phyloP scores from a whole-genome alignment of 768 basidiomycete genomes.

The Crucibulum laeve region DNA sequence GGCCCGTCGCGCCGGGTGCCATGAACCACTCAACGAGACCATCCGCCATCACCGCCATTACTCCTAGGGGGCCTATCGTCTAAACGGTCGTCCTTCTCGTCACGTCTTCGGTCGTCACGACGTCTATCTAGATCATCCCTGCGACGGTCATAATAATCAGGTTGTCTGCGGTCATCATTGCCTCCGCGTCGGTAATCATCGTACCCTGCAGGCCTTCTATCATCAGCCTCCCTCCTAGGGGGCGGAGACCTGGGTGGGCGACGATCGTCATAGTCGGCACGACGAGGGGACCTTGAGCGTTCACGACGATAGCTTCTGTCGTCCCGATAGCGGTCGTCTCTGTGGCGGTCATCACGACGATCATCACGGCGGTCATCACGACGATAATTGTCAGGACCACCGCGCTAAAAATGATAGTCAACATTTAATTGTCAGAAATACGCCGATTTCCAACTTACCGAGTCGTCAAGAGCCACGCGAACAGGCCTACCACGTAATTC shows the following conservation, averaged over 20 bases:
- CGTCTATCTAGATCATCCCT: constrained; percentile 71
- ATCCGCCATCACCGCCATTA: constrained; percentile 74
- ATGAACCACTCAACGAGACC: constrained; percentile 60
- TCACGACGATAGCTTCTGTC: constrained; percentile 66
- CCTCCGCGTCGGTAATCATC: constrained; percentile 84
- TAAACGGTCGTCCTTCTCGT: constrained; percentile 78
- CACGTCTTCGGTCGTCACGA: constrained; percentile 76
- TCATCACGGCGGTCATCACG: constrained; percentile 70
- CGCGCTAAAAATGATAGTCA: constrained; percentile 47
- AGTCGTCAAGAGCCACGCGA: constrained; percentile 63
- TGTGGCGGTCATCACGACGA: constrained; percentile 52
- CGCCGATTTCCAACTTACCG: constrained; percentile 32
- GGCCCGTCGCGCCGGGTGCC: constrained; percentile 24
- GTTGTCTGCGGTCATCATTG: constrained; percentile 78
- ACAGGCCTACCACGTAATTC: constrained; percentile 85
- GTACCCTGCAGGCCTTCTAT: constrained; percentile 89
- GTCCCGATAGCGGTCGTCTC: constrained; percentile 55
- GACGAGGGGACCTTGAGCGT: constrained; percentile 76
- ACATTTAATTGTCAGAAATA: constrained; percentile 6
- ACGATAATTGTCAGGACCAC: constrained; percentile 69
- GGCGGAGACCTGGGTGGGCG: constrained; percentile 76
- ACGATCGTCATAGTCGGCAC: constrained; percentile 70
- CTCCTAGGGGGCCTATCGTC: constrained; percentile 73
- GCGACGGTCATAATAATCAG: constrained; percentile 86
- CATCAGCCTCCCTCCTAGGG: constrained; percentile 75